phyloP scores from a whole-genome alignment of 257 asterid species.

The Capsicum rhomboideum region DNA sequence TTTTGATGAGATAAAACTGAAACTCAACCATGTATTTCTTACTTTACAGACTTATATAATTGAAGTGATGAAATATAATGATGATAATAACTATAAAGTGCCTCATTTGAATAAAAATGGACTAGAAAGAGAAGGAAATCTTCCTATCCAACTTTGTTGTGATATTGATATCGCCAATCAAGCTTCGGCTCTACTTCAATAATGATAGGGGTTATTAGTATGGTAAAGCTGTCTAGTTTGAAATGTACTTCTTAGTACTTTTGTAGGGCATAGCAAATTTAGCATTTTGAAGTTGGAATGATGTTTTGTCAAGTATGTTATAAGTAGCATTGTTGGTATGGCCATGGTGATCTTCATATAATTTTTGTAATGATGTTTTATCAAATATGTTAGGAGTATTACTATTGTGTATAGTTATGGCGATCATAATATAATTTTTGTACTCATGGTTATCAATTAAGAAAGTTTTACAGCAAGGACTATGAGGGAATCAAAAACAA shows the following conservation, averaged over 20 bases:
- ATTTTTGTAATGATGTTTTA: too few species aligned
- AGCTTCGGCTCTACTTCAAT: background rate
- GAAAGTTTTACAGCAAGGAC: background rate
- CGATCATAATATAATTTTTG: background rate
- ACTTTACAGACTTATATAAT: background rate
- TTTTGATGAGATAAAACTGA: background rate
- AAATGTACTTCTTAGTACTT: too few species aligned
- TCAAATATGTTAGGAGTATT: background rate
- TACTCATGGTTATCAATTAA: background rate
- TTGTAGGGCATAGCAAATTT: background rate
- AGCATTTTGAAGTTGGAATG: background rate
- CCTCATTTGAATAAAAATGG: background rate
- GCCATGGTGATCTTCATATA: background rate
- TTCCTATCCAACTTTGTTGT: background rate
- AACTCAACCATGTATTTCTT: constrained; percentile 1
- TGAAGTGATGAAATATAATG: constrained; percentile 1
- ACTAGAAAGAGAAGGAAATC: background rate
- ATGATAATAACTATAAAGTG: background rate
- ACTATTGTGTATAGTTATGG: background rate
- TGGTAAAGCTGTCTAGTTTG: too few species aligned
- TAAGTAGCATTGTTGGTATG: too few species aligned
- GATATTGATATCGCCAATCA: background rate
- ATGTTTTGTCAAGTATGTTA: too few species aligned
- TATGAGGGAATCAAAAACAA: too few species aligned
- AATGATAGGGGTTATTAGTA: background rate